Base-by-base conservation (phyloP, 164 flowering plant species). In the Vitis labrusca region DNA sequence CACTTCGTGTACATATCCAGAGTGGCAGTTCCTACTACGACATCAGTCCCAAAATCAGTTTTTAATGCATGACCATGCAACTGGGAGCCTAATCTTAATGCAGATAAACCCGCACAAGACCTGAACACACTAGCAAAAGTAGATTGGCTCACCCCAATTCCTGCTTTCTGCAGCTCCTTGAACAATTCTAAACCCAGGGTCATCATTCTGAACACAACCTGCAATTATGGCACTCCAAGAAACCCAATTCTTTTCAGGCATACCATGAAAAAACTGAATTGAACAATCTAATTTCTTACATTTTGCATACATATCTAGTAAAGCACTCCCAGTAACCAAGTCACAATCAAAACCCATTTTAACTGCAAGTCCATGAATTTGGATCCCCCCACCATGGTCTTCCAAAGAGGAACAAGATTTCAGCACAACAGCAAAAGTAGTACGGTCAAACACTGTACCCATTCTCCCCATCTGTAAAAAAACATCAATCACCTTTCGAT, bases 171-270 rank as follows among this genome's bases (percentile, higher is more conserved):
- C 96, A 90, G 88, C 62, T 86, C 80, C 71, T 71, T 84, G 70
- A 89, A 92, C 51, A 89, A 59, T 50, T 84, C 75, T 27, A 88
- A n/a, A 13, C 87, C 88, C 1, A 49, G 79, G 59, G 30, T 68
- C 74, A 54, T 77, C 71, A 74, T 89, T 89, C 59, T 85, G 94
- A 67, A 84, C 85, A 77, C 83, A 84, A 67, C 91, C 91, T 12
- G 91, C 94, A 49, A 92, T 90, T 2, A 83, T 27, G 11, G 98
- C 93, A 69, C 96, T 89, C 98, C 98, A 92, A 12, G 88, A 85
- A 59, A 92, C 89, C 86, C 76, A 82, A 71, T 92, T 92, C 72
- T 77, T 85, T 55, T 83, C 83, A 1, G 86, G 89, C 84, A 89
- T 77, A 63, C 77, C 79, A 59, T 48, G 8, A 70, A 92, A 92